phyloP scores from a whole-genome alignment of 2,329 filamentous ascomycete species.

The Pseudogymnoascus sp. region DNA sequence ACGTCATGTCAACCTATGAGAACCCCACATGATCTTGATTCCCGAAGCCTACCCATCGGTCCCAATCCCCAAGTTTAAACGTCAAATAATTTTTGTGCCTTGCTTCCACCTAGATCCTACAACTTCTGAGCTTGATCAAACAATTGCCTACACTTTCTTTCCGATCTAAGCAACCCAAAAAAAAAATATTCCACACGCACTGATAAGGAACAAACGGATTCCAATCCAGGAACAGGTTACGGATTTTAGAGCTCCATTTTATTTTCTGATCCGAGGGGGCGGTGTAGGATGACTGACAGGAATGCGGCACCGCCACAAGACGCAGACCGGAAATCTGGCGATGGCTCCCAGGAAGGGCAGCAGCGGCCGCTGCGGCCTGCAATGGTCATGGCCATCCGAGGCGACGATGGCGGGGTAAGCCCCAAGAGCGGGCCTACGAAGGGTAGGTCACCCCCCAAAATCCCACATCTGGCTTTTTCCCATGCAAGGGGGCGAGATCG shows the following conservation, averaged over 20 bases:
- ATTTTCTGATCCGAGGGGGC: background rate
- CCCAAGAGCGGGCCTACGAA: slow-evolving; percentile 5
- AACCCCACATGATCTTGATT: slow-evolving; percentile 1
- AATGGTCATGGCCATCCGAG: background rate
- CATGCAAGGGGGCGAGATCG: background rate
- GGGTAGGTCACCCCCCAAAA: background rate
- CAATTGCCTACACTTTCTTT: background rate
- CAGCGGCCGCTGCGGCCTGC: background rate
- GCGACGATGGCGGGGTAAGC: slow-evolving; percentile 4
- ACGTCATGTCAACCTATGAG: slow-evolving; percentile 4
- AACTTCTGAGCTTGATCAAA: background rate
- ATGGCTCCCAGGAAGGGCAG: too few species aligned
- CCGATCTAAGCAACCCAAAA: background rate
- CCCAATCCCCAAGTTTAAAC: background rate
- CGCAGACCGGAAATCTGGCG: background rate
- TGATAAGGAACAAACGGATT: too few species aligned
- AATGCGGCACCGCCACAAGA: background rate
- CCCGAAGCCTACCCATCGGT: background rate
- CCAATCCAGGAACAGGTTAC: too few species aligned
- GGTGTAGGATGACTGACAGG: background rate
- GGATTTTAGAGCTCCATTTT: background rate
- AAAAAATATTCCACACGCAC: background rate
- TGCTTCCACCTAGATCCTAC: background rate
- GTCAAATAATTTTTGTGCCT: background rate
- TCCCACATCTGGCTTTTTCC: background rate